A percentile compares a stretch with the other conserved stretches of the same genome.
These are phyloP conservation scores for Phellopilus nigrolimitatus DNA, from an alignment of 1,284 basidiomycete genomes.

Conservation along the genomic window DNA sequence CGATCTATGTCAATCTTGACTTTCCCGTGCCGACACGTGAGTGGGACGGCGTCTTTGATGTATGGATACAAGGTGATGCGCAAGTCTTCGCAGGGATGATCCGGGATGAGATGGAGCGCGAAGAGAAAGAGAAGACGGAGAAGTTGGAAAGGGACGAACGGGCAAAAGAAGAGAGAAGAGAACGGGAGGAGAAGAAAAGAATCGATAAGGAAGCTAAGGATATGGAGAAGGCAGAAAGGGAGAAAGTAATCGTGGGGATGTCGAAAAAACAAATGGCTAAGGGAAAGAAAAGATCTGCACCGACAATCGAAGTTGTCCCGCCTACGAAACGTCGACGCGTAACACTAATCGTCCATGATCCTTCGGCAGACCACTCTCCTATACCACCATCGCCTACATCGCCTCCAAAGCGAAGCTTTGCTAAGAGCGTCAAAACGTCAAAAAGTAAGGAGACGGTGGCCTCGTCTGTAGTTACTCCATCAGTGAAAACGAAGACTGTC, in stretches of 20 bases:
- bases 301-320: not conserved
- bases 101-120: not conserved
- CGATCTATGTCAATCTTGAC: slow-evolving; percentile 85
- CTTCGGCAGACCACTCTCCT: not conserved
- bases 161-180: slow-evolving; percentile 8
- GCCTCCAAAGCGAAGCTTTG: not conserved
- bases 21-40: slow-evolving; percentile 82
- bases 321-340: not conserved
- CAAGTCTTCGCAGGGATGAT: slow-evolving; percentile 49
- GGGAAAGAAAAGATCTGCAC: not conserved
- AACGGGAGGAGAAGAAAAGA: not conserved
- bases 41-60: slow-evolving; percentile 90
- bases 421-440: not conserved
- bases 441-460: not conserved
- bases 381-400: not conserved
- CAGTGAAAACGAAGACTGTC: not conserved
- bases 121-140: not conserved
- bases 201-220: not conserved
- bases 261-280: not conserved
- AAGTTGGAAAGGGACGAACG: not conserved
- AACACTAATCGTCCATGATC: not conserved
- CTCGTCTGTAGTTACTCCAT: not conserved
- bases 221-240: not conserved
- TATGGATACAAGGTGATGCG: slow-evolving; percentile 87
- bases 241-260: not conserved